Evolutionary conservation across 805 yeast species (phyloP).

Genomic region (Wickerhamomyces strasburgensis): DNA sequence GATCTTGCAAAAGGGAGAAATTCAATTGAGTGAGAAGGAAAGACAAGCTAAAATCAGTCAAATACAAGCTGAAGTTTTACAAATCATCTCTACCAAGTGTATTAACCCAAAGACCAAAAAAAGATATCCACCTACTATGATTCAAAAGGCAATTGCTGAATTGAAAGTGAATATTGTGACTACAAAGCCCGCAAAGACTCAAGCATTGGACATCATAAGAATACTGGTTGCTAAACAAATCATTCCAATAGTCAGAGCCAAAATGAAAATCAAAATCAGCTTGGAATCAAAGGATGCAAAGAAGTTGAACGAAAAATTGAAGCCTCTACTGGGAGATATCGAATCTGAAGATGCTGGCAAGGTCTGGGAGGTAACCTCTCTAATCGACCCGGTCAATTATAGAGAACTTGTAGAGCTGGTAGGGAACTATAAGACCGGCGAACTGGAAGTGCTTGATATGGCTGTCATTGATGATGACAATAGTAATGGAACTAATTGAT

Average conservation of each 20-base stretch:
- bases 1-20: constrained; percentile 86
- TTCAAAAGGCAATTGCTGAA: constrained; percentile 77
- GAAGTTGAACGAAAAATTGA: constrained; percentile 37
- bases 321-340: constrained; percentile 36
- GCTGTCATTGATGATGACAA: constrained; percentile 72
- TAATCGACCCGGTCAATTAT: constrained; percentile 83
- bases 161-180: constrained; percentile 75
- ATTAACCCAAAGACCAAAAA: constrained; percentile 85
- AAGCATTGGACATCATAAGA: constrained; percentile 88
- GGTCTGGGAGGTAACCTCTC: constrained; percentile 52
- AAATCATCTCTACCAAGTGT: constrained; percentile 82
- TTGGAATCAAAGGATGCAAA: constrained; percentile 51
- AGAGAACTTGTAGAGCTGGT: constrained; percentile 60
- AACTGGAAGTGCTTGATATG: constrained; percentile 81
- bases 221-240: constrained; percentile 70
- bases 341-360: constrained; percentile 41
- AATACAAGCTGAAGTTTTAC: constrained; percentile 75
- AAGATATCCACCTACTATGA: constrained; percentile 92
- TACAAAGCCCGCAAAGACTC: constrained; percentile 72
- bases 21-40: constrained; percentile 92
- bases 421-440: constrained; percentile 49
- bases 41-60: constrained; percentile 70
- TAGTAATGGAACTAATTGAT: too few species aligned
- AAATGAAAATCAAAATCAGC: constrained; percentile 77
- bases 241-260: constrained; percentile 90